Conservation (phyloP, 768 basidiomycete species). For the Rhizopogon vinicolor region DNA sequence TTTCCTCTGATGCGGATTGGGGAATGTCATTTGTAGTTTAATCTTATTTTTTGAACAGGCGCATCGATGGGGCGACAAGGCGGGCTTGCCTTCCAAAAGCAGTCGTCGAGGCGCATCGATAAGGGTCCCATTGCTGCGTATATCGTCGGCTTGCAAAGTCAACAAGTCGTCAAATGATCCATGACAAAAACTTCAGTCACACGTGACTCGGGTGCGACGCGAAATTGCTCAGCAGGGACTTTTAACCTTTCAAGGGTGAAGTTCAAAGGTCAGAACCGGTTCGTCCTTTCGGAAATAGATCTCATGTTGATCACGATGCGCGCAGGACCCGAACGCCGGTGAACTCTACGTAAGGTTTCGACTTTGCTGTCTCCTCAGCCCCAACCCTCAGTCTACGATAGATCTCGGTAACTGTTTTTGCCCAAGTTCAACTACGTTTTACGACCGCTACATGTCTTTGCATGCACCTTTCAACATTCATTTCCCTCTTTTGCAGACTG, state of each 20-base stretch:
- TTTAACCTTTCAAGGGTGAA: background rate
- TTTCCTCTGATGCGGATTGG: background rate
- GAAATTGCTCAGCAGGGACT: slow-evolving; percentile 5
- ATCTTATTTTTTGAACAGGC: slow-evolving; percentile 7
- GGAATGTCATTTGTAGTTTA: background rate
- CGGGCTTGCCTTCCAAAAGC: slow-evolving; percentile 10
- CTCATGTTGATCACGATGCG: too few relatives aligned
- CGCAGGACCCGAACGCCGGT: too few relatives aligned
- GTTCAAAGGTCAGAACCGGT: too few relatives aligned
- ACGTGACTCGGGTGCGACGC: slow-evolving; percentile 1
- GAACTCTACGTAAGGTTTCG: too few relatives aligned
- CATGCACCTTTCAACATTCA: too few relatives aligned
- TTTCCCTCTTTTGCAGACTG: background rate
- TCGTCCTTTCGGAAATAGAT: too few relatives aligned
- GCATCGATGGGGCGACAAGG: slow-evolving; percentile 6
- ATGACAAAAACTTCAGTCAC: slow-evolving; percentile 6
- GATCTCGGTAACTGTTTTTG: background rate
- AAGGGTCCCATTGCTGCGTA: slow-evolving; percentile 12
- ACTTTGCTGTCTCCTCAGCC: background rate
- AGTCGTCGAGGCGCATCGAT: slow-evolving; percentile 26
- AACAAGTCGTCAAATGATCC: slow-evolving; percentile 4
- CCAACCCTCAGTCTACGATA: background rate
- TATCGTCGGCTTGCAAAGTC: slow-evolving; percentile 5
- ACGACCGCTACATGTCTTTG: too few relatives aligned
- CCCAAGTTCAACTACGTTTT: too few relatives aligned